Conservation (phyloP, 306 rosid genomes). For the Myrica gale region DNA sequence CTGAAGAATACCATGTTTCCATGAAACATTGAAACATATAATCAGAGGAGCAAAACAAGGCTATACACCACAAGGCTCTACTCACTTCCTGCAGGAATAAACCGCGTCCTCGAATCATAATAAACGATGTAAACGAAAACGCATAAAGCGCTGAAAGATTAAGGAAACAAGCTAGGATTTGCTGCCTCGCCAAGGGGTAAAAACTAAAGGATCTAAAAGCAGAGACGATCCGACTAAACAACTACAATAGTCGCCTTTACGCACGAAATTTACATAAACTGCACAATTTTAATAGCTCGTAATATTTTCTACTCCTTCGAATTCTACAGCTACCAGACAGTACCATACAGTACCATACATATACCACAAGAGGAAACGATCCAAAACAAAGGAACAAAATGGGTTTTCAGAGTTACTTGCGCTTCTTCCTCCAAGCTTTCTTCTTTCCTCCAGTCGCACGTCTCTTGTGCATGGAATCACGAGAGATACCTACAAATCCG, state of each 20-base stretch:
- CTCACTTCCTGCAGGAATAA: not conserved
- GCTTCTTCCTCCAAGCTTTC: slow-evolving; percentile 72
- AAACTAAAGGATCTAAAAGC: not conserved
- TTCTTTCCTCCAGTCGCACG: slow-evolving; percentile 72
- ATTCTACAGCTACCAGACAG: not conserved
- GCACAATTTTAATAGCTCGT: too few species aligned
- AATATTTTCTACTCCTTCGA: not conserved
- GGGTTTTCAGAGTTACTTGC: slow-evolving; percentile 38
- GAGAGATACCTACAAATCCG: slow-evolving; percentile 47
- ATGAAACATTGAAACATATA: not conserved
- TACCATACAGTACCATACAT: not conserved
- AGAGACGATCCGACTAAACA: not conserved
- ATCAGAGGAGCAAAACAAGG: not conserved
- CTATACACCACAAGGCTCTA: too few species aligned
- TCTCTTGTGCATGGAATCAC: slow-evolving; percentile 73
- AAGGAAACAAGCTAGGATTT: not conserved
- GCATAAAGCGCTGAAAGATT: not conserved
- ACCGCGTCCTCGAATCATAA: not conserved
- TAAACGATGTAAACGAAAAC: not conserved
- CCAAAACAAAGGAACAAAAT: not conserved
- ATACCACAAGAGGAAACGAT: not conserved
- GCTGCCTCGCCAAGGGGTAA: too few species aligned
- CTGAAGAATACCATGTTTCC: not conserved
- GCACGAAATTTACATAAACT: not conserved
- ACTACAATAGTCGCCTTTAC: not conserved